Conservation (phyloP, 2,329 filamentous ascomycete genomes). For the Lecanicillium sp. region DNA sequence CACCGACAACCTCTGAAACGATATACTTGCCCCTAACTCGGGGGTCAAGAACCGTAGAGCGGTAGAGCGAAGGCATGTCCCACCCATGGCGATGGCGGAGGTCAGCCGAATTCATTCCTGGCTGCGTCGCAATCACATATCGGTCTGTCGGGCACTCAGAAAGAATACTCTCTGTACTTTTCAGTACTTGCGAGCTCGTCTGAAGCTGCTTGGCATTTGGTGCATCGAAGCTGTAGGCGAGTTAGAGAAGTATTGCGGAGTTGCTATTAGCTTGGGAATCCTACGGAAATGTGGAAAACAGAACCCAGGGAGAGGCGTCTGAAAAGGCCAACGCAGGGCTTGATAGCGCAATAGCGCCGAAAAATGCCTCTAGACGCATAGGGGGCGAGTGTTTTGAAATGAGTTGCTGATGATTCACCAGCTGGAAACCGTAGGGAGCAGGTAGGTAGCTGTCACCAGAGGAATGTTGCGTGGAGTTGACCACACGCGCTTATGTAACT, state of each 20-base stretch:
- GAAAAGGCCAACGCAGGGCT: conserved; percentile 63
- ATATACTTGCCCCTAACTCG: conserved; percentile 31
- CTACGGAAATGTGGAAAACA: conserved; percentile 82
- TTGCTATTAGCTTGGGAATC: conserved; percentile 1
- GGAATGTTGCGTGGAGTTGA: too few relatives aligned
- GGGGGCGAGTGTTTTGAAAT: conserved; percentile 12
- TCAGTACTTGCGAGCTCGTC: conserved; percentile 34
- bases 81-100: conserved; percentile 43
- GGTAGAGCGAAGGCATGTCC: conserved; percentile 46
- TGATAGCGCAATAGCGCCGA: conserved; percentile 44
- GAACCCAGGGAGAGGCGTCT: conserved; percentile 81
- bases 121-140: conserved; percentile 73
- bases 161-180: conserved; percentile 43
- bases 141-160: conserved; percentile 61
- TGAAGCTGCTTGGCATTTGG: conserved; percentile 36
- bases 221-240: conserved; percentile 17
- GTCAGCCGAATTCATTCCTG: conserved; percentile 63
- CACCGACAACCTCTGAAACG: conserved; percentile 51
- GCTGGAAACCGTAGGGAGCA: too few relatives aligned
- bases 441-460: too few relatives aligned
- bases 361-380: conserved; percentile 48
- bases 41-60: conserved; percentile 24
- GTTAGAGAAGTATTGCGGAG: not conserved
- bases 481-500: conserved; percentile 5
- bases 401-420: too few relatives aligned